Evolutionary conservation across 495 filamentous ascomycete genomes (phyloP), one percentile per base, ranked within the genome.

Genomic region (Penicillium maclennaniae): DNA sequence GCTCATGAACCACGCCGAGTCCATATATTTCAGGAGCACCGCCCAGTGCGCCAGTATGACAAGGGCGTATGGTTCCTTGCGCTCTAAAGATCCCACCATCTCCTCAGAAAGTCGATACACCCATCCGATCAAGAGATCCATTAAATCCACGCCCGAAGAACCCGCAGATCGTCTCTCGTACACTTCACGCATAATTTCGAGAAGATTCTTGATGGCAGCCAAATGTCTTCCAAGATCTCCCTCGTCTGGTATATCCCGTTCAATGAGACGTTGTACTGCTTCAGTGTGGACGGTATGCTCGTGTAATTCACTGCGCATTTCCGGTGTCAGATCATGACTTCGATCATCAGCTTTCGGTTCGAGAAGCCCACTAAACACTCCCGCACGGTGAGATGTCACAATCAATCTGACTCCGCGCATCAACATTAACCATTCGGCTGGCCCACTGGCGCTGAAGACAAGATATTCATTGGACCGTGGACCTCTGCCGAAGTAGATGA

Each of bases 401-500:
- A 78, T 71, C 0, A 61, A 57, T 6, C 66, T 66, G 41, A 79
- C 76, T 0, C 76, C 76, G 7, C 66, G 62, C 55, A 79, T 66
- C 16, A 78, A 65, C 10, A 73, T 65, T 5, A 69, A 60, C 76
- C 75, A 79, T 49, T 79, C 73, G 0, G 70, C 60, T 16, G 65
- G 58, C 0, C 73, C 72, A 3, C 43, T 53, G 6, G 65, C 56
- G 45, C 68, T 69, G 62, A 77, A 77, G n/a, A 78, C 62, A 10
- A 78, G 67, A 39, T 71, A 76, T 41, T 76, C 70, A 12, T 70
- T 72, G 0, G 43, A 36, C 3, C 62, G 59, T 0, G 74, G 73
- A 0, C 74, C 73, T 20, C 69, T 68, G 7, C 67, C 75, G 20
- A 76, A 78, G 53, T 79, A 79, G 2, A 75, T 65, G 26, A 79